Base-by-base conservation (phyloP, 2,329 filamentous ascomycete species). In the Aspergillus glaucus region DNA sequence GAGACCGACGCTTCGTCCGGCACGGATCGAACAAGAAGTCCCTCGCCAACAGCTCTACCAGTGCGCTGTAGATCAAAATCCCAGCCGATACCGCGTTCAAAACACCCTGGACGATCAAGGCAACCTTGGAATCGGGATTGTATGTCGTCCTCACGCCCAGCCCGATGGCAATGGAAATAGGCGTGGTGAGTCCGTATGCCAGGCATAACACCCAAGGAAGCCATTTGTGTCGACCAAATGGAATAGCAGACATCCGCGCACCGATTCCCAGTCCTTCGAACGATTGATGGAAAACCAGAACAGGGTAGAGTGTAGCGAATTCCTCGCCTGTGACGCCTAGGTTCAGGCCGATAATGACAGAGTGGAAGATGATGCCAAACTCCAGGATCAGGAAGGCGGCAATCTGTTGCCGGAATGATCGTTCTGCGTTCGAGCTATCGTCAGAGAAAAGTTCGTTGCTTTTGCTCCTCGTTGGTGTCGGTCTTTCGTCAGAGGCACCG, bases 181-280 rank as follows among this genome's bases (percentile, higher is more conserved):
- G 78, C 0, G 78, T 80, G 0, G 77, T 77, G 8, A 80, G 53
- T 0, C 75, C 76, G 52, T 79, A 80, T 0, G 67, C 70, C 0
- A 65, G 26, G 51, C 76, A 78, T 1, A 80, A 62, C 0, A 67
- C 44, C 74, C 75, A 80, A 0, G 77, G 77, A 43, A 79, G 55
- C 71, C 70, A 76, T 30, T 56, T 63, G 0, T 65, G 61, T 14
- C 58, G 62, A 5, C 71, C 71, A 57, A 78, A 80, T 0, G 74
- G 77, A 17, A 83, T 80, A 19, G 75, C 73, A 4, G 78, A 78
- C 62, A 84, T 76, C 44, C 81, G 73, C 0, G 80, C 78, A 12
- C 81, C 81, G 34, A 84, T 79, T 63, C 80, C 81, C 0, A 84
- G 74, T 45, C 81, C 80, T 55, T 84, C 81, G 50, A 84, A 84